Evolutionary conservation across 148 eudicot species (phyloP).

Genomic region (Diospyros kaki): DNA sequence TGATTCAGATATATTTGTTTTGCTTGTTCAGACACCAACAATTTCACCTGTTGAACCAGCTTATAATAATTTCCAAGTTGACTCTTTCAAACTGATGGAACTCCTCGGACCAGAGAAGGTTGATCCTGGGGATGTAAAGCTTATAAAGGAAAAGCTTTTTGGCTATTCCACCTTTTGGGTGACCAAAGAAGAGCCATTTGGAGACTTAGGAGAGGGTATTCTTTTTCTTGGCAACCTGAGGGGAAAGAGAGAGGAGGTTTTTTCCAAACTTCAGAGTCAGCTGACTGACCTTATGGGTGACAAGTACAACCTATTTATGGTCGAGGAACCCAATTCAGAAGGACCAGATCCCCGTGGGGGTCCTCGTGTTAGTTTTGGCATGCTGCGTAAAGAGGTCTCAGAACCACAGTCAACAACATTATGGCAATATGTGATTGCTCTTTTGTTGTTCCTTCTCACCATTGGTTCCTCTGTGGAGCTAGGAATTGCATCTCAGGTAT

Average conservation of each 20-base stretch:
- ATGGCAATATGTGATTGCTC: constrained; percentile 96
- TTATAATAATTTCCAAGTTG: constrained; percentile 78
- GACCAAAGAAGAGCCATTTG: constrained; percentile 95
- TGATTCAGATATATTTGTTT: constrained; percentile 10
- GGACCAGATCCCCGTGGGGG: constrained; percentile 97
- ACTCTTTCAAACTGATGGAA: constrained; percentile 95
- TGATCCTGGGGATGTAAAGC: constrained; percentile 85
- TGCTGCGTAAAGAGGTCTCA: constrained; percentile 95
- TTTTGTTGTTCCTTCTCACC: constrained; percentile 81
- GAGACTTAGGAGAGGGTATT: constrained; percentile 94
- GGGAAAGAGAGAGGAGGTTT: constrained; percentile 81
- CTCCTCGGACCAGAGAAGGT: constrained; percentile 97
- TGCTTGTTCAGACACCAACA: constrained; percentile 50
- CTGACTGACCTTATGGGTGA: constrained; percentile 76
- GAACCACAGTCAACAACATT: constrained; percentile 93
- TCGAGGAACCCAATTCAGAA: constrained; percentile 97
- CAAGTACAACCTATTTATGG: constrained; percentile 93
- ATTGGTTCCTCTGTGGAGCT: constrained; percentile 97
- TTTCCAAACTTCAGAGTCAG: constrained; percentile 83
- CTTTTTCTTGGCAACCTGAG: constrained; percentile 95
- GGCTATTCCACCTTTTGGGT: constrained; percentile 99
- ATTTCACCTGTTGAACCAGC: constrained; percentile 55
- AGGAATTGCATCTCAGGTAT: constrained; percentile 99
- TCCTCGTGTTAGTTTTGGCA: constrained; percentile 96
- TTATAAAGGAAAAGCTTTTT: constrained; percentile 83